Evolutionary conservation across 352 stramenopile genomes (phyloP).

Genomic region (Plasmopara viticola): DNA sequence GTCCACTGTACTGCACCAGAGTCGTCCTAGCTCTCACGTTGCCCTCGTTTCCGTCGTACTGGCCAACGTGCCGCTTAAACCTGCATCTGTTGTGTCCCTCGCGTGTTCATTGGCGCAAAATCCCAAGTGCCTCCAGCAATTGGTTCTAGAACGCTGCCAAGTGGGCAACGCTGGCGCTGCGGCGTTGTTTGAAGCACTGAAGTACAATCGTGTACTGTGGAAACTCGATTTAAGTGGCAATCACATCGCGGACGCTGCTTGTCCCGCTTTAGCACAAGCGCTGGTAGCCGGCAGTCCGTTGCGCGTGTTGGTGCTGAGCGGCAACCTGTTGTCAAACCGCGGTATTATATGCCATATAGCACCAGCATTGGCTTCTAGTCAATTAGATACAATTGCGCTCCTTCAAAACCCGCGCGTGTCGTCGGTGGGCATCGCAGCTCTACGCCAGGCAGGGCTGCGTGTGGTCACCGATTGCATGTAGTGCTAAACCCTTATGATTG

Average conservation of each 20-base stretch:
- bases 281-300: constrained; percentile 30
- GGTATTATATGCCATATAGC: constrained; percentile 41
- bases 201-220: constrained; percentile 44
- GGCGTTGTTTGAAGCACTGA: constrained; percentile 44
- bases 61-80: constrained; percentile 40
- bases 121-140: constrained; percentile 50
- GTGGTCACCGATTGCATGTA: constrained; percentile 12
- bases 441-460: constrained; percentile 22
- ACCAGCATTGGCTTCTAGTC: constrained; percentile 33
- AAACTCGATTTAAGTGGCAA: constrained; percentile 73
- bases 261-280: constrained; percentile 26
- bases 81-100: constrained; percentile 32
- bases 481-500: background rate
- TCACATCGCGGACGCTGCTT: constrained; percentile 50
- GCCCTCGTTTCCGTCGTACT: constrained; percentile 53
- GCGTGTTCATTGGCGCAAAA: constrained; percentile 41
- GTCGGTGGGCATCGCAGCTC: constrained; percentile 16
- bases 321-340: constrained; percentile 52
- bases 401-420: constrained; percentile 40
- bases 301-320: constrained; percentile 41
- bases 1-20: constrained; percentile 25
- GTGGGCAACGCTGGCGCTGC: constrained; percentile 45
- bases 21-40: constrained; percentile 19
- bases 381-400: constrained; percentile 50
- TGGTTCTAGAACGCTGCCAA: constrained; percentile 60